Evolutionary conservation across 2,329 filamentous ascomycete genomes (phyloP), one percentile per base, ranked within the genome.

Genomic region (Acarospora socialis): DNA sequence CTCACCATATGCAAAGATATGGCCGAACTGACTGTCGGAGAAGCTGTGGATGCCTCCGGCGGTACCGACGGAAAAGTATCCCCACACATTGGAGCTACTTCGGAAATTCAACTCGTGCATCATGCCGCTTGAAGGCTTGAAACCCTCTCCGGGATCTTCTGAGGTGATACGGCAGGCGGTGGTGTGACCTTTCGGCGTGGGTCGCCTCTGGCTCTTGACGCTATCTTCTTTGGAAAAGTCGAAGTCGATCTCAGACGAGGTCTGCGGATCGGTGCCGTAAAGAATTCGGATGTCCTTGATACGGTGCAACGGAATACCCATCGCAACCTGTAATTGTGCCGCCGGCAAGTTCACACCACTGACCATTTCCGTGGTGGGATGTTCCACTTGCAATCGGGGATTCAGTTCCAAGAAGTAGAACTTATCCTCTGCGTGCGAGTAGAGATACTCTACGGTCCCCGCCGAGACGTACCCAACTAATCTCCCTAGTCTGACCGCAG

Each of bases 381-480:
- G 90, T 72, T 98, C 90, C 61, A 98, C 90, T 65, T 98, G 90
- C 34, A 98, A 79, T 82, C 90, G 83, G 30, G 90, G 90, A 66
- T 98, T 98, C 52, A 98, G 65, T 63, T 98, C 90, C 43, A 98
- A 67, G 67, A 98, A 98, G 71, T 95, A 98, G 66, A 98, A 98
- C 61, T 93, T 90, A 69, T 95, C 84, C 46, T 98, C 90, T 12
- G 83, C 67, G 59, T 98, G 84, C 24, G 90, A 98, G 68, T 98
- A 98, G 29, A 98, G 73, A 58, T 98, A 98, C 63, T 98, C 90
- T 38, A 98, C 92, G 19, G 90, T 98, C 68, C 90, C 90, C 14
- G 90, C 90, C 9, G 90, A 98, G 48, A 98, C 92, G 63, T 98
- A 98, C 47, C 90, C 90, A 53, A 98, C 90, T 23, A 98, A 73